These are phyloP conservation scores for Paraconiothyrium sp. DNA, from an alignment of 2,329 filamentous ascomycete genomes.

Conservation along the genomic window DNA sequence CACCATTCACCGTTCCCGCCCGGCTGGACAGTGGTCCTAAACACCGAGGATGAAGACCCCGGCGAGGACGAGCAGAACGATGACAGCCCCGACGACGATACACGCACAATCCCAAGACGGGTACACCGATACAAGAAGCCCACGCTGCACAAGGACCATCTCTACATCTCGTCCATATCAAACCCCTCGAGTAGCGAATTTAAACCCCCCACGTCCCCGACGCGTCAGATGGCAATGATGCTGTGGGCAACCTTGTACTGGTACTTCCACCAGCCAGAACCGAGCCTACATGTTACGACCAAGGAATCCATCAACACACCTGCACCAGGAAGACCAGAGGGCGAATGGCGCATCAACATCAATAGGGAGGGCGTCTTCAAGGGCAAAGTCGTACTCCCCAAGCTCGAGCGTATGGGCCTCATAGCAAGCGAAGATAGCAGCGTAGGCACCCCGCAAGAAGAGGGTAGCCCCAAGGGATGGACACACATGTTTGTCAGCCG, in stretches of 20 bases:
- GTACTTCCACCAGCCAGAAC: slow-evolving; percentile 93
- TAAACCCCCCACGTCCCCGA: slow-evolving; percentile 81
- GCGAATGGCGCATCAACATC: slow-evolving; percentile 87
- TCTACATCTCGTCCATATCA: slow-evolving; percentile 93
- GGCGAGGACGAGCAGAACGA: slow-evolving; percentile 46
- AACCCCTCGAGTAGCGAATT: slow-evolving; percentile 83
- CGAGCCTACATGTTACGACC: slow-evolving; percentile 70
- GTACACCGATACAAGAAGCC: slow-evolving; percentile 76
- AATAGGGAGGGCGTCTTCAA: slow-evolving; percentile 88
- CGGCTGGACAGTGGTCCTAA: slow-evolving; percentile 89
- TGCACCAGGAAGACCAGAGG: slow-evolving; percentile 74
- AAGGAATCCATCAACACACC: slow-evolving; percentile 71
- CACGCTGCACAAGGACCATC: slow-evolving; percentile 78
- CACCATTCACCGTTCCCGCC: slow-evolving; percentile 76
- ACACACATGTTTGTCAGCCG: slow-evolving; percentile 82
- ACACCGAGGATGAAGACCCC: slow-evolving; percentile 67
- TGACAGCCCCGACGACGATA: slow-evolving; percentile 29
- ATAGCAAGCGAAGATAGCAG: slow-evolving; percentile 78
- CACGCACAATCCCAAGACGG: slow-evolving; percentile 37
- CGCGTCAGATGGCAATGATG: slow-evolving; percentile 94
- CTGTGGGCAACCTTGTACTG: slow-evolving; percentile 93
- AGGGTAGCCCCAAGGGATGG: slow-evolving; percentile 74
- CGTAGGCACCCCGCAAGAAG: slow-evolving; percentile 72
- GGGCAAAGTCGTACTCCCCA: slow-evolving; percentile 82
- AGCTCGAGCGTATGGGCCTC: slow-evolving; percentile 92